Conservation (phyloP, 1,284 basidiomycete species). For the Phellinidium pouzarii region DNA sequence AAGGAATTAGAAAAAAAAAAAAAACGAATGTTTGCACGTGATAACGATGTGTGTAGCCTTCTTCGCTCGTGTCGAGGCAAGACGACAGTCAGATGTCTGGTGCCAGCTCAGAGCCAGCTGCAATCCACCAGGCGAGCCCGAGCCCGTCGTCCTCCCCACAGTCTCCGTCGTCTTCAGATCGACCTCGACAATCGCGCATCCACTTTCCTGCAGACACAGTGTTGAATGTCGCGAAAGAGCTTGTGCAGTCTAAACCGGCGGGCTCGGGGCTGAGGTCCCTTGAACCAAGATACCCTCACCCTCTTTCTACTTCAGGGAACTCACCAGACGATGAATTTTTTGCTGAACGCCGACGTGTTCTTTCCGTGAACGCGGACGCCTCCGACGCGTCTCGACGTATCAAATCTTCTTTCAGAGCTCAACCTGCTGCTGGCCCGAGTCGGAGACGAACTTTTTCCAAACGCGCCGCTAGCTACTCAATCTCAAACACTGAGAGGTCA, state of each 20-base stretch:
- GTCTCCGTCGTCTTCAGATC: constrained; percentile 4
- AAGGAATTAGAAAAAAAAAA: too few relatives aligned
- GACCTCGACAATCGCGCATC: constrained; percentile 11
- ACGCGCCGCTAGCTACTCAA: constrained; percentile 6
- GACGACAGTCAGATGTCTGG: constrained; percentile 3
- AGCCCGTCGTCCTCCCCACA: background rate
- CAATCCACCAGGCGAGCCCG: background rate
- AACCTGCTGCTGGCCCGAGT: constrained; percentile 5
- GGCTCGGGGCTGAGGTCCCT: constrained; percentile 10
- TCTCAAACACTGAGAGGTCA: background rate
- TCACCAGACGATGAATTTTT: constrained; percentile 45
- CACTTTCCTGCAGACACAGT: constrained; percentile 14
- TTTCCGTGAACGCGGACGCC: constrained; percentile 8
- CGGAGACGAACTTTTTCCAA: constrained; percentile 2
- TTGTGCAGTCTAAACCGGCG: background rate
- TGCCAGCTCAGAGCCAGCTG: background rate
- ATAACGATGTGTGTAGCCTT: too few relatives aligned
- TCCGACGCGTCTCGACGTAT: constrained; percentile 6
- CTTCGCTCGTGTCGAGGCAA: background rate
- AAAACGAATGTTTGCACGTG: background rate
- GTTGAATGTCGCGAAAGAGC: background rate
- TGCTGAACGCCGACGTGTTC: constrained; percentile 15
- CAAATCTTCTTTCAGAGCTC: constrained; percentile 5
- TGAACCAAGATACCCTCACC: background rate
- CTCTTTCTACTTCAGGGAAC: constrained; percentile 13